Evolutionary conservation across 139 green algal genomes (phyloP).

Genomic region (Protoeuglena noctilucae): DNA sequence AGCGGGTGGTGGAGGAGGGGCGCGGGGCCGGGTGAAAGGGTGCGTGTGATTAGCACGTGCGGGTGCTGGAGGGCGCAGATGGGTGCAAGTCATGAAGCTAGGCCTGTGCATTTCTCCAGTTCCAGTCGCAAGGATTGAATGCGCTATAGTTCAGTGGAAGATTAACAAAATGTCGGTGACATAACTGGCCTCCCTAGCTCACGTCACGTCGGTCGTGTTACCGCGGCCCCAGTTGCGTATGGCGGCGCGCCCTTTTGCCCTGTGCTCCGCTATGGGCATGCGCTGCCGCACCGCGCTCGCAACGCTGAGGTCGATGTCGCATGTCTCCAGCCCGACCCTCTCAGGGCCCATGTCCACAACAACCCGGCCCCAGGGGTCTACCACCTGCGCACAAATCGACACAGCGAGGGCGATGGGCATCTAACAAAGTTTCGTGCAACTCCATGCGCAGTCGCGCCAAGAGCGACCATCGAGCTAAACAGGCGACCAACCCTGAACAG

Average conservation of each 20-base stretch:
- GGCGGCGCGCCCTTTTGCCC: neutral
- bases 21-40: too few species aligned
- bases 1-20: too few species aligned
- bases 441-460: slow-evolving; percentile 21
- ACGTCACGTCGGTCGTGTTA: too few species aligned
- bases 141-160: too few species aligned
- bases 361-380: slow-evolving; percentile 51
- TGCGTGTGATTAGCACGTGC: too few species aligned
- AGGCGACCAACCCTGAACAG: slow-evolving; percentile 66
- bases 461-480: slow-evolving; percentile 47
- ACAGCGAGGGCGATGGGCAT: neutral
- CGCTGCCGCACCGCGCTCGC: slow-evolving; percentile 5
- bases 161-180: too few species aligned
- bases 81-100: too few species aligned
- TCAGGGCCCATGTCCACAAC: slow-evolving; percentile 50
- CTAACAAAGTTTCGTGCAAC: neutral
- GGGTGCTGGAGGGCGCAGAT: too few species aligned
- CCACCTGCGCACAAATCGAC: neutral
- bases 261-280: slow-evolving; percentile 20
- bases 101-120: too few species aligned
- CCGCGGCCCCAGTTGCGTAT: too few species aligned
- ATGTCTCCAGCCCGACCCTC: neutral
- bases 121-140: too few species aligned
- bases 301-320: neutral
- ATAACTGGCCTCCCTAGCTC: too few species aligned